phyloP scores from a whole-genome alignment of 179 eudicot species.

The Silene coronaria region DNA sequence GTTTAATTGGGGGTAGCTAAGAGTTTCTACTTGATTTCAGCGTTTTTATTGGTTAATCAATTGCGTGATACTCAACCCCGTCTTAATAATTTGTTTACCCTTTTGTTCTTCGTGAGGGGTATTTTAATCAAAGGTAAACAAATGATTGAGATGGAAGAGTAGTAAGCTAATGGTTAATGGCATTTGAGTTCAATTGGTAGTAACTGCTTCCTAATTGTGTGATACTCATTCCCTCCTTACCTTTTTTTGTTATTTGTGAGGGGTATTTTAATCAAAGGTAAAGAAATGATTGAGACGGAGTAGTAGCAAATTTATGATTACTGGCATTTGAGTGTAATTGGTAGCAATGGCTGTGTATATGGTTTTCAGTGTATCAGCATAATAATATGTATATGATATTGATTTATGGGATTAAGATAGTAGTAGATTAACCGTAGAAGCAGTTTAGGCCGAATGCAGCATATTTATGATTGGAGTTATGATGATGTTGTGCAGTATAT shows the following conservation, averaged over 20 bases:
- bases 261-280: too few relatives aligned
- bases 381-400: background rate
- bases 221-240: background rate
- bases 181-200: background rate
- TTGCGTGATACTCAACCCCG: background rate
- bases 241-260: too few relatives aligned
- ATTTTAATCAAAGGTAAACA: too few relatives aligned
- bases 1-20: background rate
- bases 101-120: too few relatives aligned
- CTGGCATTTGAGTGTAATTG: background rate
- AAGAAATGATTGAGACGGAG: too few relatives aligned
- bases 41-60: background rate
- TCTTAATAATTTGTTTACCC: too few relatives aligned
- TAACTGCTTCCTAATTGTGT: background rate
- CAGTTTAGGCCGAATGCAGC: background rate
- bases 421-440: background rate
- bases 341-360: too few relatives aligned
- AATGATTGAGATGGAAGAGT: too few relatives aligned
- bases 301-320: background rate
- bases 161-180: background rate
- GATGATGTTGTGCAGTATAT: conserved; percentile 45
- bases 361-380: too few relatives aligned
- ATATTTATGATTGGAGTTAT: conserved; percentile 6
- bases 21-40: background rate
- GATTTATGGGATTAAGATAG: conserved; percentile 1